Evolutionary conservation across 768 basidiomycete species (phyloP), one percentile per base, ranked within the genome.

Genomic region (Scleroderma citrinum): DNA sequence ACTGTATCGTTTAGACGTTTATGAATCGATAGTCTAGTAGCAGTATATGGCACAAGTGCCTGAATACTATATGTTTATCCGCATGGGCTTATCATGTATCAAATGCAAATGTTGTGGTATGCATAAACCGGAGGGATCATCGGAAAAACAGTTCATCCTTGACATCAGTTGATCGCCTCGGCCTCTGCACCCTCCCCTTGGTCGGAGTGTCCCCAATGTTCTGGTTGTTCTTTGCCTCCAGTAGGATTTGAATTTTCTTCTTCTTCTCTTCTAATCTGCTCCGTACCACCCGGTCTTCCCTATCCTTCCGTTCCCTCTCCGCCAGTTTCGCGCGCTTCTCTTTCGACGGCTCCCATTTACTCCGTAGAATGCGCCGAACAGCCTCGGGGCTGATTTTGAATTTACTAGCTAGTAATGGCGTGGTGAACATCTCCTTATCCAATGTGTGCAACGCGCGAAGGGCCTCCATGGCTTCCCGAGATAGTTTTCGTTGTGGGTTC

Each of bases 311-410:
- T 66, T 83, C 81, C 56, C 70, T 71, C 58, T 75, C 73, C 49
- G 71, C 73, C 52, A 81, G 54, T 56, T 69, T 70, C 21, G 69
- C 66, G 56, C 73, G 72, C 67, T 75, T 72, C 67, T 80, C 81
- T 56, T 63, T 68, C 44, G 74, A 68, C 21, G 85, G 83, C 61
- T 75, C 71, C 81, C 85, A 92, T 54, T 72, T 80, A 65, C 84
- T 86, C 69, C 80, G 83, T 59, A 92, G 64, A 49, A 93, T 88
- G 58, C 91, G 71, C 52, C 84, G 71, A 32, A 92, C 83, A 10
- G 85, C 87, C 70, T 93, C 91, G 31, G 85, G 80, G 56, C 83
- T 85, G 62, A 92, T 80, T 62, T 73, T 81, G 68, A 92, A 92
- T 61, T 77, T 77, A 50, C 83, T 77, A 14, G 87, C 82, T n/a